A percentile compares a stretch with the other conserved stretches of the same genome.
Conservation (phyloP, 495 filamentous ascomycete species). For the Penicillium taxi region DNA sequence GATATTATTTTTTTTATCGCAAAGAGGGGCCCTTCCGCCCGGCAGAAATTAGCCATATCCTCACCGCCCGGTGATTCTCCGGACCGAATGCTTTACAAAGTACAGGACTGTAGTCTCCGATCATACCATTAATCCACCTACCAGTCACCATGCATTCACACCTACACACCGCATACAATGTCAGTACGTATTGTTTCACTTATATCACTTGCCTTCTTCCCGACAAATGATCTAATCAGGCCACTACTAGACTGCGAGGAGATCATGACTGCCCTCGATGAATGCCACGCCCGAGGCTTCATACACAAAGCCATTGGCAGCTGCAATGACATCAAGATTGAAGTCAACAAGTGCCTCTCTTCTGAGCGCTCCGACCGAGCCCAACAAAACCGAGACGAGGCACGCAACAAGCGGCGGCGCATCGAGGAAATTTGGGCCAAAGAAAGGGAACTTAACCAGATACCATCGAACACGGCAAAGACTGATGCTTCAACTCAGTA, state of each 20-base stretch:
- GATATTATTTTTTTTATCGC: slow-evolving; percentile 26
- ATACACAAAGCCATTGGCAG: slow-evolving; percentile 78
- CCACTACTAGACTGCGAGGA: slow-evolving; percentile 70
- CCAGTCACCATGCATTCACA: slow-evolving; percentile 80
- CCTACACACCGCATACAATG: slow-evolving; percentile 83
- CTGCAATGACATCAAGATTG: slow-evolving; percentile 77
- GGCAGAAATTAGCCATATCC: slow-evolving; percentile 25
- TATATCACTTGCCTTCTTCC: background rate
- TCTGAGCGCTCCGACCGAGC: slow-evolving; percentile 71
- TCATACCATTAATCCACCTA: background rate
- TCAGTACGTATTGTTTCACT: slow-evolving; percentile 47
- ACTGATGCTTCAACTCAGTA: slow-evolving; percentile 13
- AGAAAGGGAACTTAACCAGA: slow-evolving; percentile 26
- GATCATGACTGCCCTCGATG: slow-evolving; percentile 84
- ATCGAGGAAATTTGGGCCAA: slow-evolving; percentile 73
- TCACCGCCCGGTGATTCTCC: slow-evolving; percentile 27
- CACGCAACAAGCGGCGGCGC: slow-evolving; percentile 56
- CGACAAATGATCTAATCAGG: background rate
- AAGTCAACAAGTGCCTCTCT: slow-evolving; percentile 75
- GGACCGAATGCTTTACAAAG: slow-evolving; percentile 1
- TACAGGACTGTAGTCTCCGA: background rate
- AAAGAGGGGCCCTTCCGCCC: slow-evolving; percentile 21
- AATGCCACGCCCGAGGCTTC: slow-evolving; percentile 91
- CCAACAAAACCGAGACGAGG: slow-evolving; percentile 63
- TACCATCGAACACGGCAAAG: slow-evolving; percentile 5